Percentiles rank a stretch among this genome's conserved stretches.
Evolutionary conservation across 352 stramenopile species (phyloP).

Genomic region (Plasmopara viticola): DNA sequence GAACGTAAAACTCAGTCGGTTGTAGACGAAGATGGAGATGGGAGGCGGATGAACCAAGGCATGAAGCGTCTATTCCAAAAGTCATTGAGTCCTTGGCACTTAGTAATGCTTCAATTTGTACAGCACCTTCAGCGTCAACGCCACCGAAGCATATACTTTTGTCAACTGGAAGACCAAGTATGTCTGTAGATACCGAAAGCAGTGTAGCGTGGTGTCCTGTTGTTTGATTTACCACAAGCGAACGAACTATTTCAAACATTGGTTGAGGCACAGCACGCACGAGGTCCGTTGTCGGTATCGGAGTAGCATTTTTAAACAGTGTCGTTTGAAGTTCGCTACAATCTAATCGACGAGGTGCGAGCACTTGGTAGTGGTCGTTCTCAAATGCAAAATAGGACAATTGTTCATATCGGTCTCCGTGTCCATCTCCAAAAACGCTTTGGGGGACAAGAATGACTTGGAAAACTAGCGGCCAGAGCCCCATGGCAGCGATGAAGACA

Average conservation of each 20-base stretch:
- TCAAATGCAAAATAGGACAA: conserved; percentile 13
- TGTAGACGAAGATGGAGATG: too few relatives aligned
- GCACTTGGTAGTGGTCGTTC: too few relatives aligned
- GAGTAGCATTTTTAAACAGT: too few relatives aligned
- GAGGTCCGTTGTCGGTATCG: too few relatives aligned
- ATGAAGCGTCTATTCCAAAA: conserved; percentile 26
- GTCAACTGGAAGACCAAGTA: conserved; percentile 16
- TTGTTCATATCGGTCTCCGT: conserved; percentile 38
- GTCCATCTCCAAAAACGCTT: conserved; percentile 37
- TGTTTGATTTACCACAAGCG: conserved; percentile 12
- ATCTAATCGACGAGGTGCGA: too few relatives aligned
- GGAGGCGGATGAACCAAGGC: conserved; percentile 3
- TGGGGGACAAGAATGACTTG: conserved; percentile 24
- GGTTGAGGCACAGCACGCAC: too few relatives aligned
- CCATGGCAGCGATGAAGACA: conserved; percentile 28
- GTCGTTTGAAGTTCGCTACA: too few relatives aligned
- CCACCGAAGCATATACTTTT: conserved; percentile 30
- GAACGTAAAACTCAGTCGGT: too few relatives aligned
- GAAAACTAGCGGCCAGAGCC: conserved; percentile 28
- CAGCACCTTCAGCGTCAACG: conserved; percentile 22
- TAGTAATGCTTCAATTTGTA: conserved; percentile 32
- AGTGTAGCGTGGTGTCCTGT: conserved; percentile 2
- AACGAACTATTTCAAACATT: too few relatives aligned
- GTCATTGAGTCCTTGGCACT: conserved; percentile 11
- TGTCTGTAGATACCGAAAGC: conserved; percentile 19